A percentile compares a stretch with the other conserved stretches of the same genome.
Evolutionary conservation across 2,329 filamentous ascomycete genomes (phyloP).

Genomic region (Fusarium bactridioides): DNA sequence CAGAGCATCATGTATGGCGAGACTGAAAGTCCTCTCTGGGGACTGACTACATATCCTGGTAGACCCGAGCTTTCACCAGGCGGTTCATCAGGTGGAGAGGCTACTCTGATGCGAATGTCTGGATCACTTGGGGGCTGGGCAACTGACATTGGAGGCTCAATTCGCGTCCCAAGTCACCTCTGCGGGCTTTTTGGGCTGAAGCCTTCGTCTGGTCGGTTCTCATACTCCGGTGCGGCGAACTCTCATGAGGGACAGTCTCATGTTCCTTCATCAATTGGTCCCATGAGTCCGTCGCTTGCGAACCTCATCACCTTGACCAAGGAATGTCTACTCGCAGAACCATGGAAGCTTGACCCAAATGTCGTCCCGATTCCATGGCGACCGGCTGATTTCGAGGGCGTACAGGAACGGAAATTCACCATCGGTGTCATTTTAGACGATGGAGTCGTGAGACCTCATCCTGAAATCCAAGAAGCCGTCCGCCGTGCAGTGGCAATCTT

Average conservation of each 20-base stretch:
- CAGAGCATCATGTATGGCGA: constrained; percentile 2
- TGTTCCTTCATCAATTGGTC: not conserved
- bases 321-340: not conserved
- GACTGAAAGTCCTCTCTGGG: not conserved
- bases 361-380: not conserved
- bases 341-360: not conserved
- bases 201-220: not conserved
- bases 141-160: not conserved
- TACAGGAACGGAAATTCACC: not conserved
- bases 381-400: rapidly evolving
- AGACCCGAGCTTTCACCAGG: not conserved
- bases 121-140: not conserved
- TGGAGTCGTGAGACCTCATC: not conserved
- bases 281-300: not conserved
- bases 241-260: not conserved
- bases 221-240: not conserved
- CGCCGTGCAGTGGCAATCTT: not conserved
- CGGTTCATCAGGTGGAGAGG: not conserved
- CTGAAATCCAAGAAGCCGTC: not conserved
- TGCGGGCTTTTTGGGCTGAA: not conserved
- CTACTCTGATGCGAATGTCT: not conserved
- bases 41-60: not conserved
- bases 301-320: not conserved
- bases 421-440: not conserved
- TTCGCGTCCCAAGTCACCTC: not conserved